Conservation (phyloP, 2,329 filamentous ascomycete genomes). For the Pyrenophora tritici-repentis region DNA sequence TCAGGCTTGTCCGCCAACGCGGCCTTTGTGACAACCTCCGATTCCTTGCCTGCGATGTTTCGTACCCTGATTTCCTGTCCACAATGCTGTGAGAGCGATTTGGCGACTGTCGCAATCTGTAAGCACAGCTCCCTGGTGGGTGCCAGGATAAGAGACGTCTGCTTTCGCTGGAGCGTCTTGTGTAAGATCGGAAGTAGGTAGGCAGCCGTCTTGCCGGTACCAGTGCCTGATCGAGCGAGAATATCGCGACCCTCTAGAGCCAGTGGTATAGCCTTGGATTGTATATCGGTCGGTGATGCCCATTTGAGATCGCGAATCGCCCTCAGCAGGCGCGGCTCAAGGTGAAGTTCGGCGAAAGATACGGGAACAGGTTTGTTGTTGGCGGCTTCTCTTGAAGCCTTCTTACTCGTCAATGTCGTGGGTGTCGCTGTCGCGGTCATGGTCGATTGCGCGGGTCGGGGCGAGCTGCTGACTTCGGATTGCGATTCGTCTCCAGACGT, state of each 20-base stretch:
- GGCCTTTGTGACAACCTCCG: conserved; percentile 84
- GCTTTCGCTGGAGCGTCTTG: conserved; percentile 79
- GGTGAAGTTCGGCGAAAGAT: conserved; percentile 75
- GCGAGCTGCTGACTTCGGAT: conserved; percentile 16
- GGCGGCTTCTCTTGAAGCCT: conserved; percentile 2
- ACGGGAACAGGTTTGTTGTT: conserved; percentile 1
- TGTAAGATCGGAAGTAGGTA: conserved; percentile 91
- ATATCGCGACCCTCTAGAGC: conserved; percentile 88
- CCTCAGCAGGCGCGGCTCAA: conserved; percentile 85
- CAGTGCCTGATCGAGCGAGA: conserved; percentile 89
- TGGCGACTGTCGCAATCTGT: conserved; percentile 81
- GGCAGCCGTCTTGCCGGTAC: conserved; percentile 96
- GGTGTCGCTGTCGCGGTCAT: background rate
- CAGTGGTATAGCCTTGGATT: conserved; percentile 84
- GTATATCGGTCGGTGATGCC: conserved; percentile 83
- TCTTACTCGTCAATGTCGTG: conserved; percentile 4
- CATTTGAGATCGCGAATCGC: conserved; percentile 84
- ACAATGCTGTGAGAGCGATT: conserved; percentile 79
- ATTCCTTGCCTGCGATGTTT: conserved; percentile 89
- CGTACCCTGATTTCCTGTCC: conserved; percentile 79
- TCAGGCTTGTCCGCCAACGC: conserved; percentile 86
- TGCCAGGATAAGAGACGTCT: conserved; percentile 82
- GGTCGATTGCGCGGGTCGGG: conserved; percentile 2
- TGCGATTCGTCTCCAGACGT: conserved; percentile 30
- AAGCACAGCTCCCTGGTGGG: conserved; percentile 93